Percentiles rank a stretch among this genome's conserved stretches.
Evolutionary conservation across 23 red algal genomes (phyloP).

Genomic region (Gracilaria gracilis): DNA sequence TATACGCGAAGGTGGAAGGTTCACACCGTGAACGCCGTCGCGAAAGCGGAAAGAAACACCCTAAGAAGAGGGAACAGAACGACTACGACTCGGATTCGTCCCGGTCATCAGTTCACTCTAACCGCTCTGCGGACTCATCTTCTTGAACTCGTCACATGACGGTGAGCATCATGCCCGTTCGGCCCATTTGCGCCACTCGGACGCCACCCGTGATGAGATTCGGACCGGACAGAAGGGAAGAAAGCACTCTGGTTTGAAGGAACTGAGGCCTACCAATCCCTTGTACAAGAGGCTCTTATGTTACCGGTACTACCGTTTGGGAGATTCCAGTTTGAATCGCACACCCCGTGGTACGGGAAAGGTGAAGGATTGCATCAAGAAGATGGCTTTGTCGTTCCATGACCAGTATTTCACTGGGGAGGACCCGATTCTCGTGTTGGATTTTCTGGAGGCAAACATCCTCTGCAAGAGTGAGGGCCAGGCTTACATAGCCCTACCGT

Average conservation of each 20-base stretch:
- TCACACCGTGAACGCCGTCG: too few species aligned
- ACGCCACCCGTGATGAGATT: background rate
- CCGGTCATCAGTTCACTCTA: too few species aligned
- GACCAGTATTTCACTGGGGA: background rate
- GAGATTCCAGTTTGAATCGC: background rate
- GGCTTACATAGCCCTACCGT: background rate
- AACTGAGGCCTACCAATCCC: background rate
- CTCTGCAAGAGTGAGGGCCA: background rate
- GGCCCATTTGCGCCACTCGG: background rate
- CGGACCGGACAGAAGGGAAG: background rate
- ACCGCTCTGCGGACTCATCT: too few species aligned
- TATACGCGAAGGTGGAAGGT: too few species aligned
- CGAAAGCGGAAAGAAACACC: too few species aligned
- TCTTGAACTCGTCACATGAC: background rate
- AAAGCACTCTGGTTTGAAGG: slow-evolving; percentile 2
- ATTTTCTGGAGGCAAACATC: background rate
- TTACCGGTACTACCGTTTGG: slow-evolving; percentile 8
- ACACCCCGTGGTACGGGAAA: slow-evolving; percentile 1
- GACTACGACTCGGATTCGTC: too few species aligned
- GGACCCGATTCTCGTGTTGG: background rate
- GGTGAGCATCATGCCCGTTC: background rate
- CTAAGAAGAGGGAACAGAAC: too few species aligned
- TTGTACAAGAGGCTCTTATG: background rate
- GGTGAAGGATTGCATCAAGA: background rate
- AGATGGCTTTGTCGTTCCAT: background rate